Conservation (phyloP, 129 eudicot species). For the Deinandra increscens region DNA sequence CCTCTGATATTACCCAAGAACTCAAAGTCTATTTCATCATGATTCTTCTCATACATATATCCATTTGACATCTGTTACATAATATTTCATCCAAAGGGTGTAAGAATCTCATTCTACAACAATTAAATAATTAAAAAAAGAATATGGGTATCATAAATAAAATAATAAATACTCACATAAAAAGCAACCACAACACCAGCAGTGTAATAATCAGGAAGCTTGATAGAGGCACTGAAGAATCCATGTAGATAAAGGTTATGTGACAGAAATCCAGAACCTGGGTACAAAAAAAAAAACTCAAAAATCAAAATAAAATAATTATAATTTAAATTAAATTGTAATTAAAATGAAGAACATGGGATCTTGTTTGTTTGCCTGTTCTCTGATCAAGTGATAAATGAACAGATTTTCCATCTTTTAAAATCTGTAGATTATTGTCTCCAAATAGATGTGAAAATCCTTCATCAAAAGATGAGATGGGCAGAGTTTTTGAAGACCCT, state of each 20-base stretch:
- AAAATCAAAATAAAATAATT: neutral
- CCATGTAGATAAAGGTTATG: constrained; percentile 88
- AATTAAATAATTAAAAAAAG: neutral
- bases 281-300: neutral
- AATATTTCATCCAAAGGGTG: constrained; percentile 7
- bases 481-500: constrained; percentile 60
- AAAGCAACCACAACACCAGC: constrained; percentile 99
- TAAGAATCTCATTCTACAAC: neutral
- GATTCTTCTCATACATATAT: constrained; percentile 59
- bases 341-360: neutral
- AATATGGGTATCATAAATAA: too few relatives aligned
- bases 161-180: constrained; percentile 65
- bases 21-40: constrained; percentile 69
- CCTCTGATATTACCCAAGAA: constrained; percentile 71
- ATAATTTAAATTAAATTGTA: neutral
- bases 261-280: constrained; percentile 95
- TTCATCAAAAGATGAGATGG: constrained; percentile 79
- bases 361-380: constrained; percentile 50
- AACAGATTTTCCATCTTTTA: constrained; percentile 81
- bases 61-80: constrained; percentile 64
- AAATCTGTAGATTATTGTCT: constrained; percentile 60
- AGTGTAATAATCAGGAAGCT: constrained; percentile 91
- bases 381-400: constrained; percentile 67
- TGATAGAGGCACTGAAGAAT: constrained; percentile 93
- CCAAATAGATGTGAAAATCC: constrained; percentile 89